A percentile compares a stretch with the other conserved stretches of the same genome.
Conservation (phyloP, 306 rosid species). For the Acacia acuminata region DNA sequence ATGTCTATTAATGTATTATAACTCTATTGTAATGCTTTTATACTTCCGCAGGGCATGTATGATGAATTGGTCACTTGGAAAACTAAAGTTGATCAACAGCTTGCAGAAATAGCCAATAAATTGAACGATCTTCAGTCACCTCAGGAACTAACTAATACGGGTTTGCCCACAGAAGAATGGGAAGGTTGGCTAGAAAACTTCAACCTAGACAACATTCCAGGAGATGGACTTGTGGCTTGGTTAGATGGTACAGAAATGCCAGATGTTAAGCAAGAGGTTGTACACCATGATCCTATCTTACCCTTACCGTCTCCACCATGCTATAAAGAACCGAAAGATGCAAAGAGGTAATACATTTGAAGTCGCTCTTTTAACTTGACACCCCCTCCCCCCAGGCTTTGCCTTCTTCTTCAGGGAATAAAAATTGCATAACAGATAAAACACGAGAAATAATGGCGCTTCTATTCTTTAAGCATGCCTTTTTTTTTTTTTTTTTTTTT, state of each 20-base stretch:
- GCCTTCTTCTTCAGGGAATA: neutral
- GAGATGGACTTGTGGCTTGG: conserved; percentile 62
- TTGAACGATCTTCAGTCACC: conserved; percentile 52
- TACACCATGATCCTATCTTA: conserved; percentile 39
- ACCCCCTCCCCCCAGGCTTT: neutral
- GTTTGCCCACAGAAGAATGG: conserved; percentile 70
- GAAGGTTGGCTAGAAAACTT: conserved; percentile 70
- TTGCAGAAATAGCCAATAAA: conserved; percentile 54
- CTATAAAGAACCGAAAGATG: conserved; percentile 42
- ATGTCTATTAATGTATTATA: neutral
- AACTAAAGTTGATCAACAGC: conserved; percentile 63
- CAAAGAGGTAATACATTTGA: conserved; percentile 48
- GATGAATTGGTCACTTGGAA: conserved; percentile 67
- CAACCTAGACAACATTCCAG: conserved; percentile 50
- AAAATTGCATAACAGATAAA: neutral
- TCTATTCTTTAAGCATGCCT: neutral
- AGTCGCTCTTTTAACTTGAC: neutral
- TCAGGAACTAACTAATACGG: conserved; percentile 42
- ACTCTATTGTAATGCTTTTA: conserved; percentile 22
- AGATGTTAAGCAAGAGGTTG: neutral
- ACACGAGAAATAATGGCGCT: neutral
- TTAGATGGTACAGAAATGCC: conserved; percentile 46
- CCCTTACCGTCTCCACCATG: conserved; percentile 38
- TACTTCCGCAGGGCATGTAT: conserved; percentile 56
- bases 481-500: neutral